Percentiles rank a stretch among this genome's conserved stretches.
Conservation (phyloP, 805 yeast genomes). For the Teunomyces barrocoloradensis region DNA sequence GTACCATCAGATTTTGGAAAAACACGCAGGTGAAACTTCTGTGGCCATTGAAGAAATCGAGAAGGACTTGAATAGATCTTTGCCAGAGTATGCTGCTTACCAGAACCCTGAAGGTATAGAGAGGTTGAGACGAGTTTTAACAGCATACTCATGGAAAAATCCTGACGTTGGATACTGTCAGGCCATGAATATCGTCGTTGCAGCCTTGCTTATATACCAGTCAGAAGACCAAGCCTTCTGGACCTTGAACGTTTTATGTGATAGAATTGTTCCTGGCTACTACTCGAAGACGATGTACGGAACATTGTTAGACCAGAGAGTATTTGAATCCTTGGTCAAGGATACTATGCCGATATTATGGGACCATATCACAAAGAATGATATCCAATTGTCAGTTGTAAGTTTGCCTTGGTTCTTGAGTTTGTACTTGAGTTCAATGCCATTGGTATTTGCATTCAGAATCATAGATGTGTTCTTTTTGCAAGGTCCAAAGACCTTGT, state of each 20-base stretch:
- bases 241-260: constrained; percentile 81
- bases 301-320: constrained; percentile 88
- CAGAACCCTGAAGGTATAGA: constrained; percentile 83
- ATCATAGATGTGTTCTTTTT: constrained; percentile 86
- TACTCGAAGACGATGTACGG: constrained; percentile 98
- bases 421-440: constrained; percentile 88
- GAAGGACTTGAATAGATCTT: constrained; percentile 88
- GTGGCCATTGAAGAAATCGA: constrained; percentile 95
- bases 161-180: constrained; percentile 98
- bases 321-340: constrained; percentile 85
- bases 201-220: constrained; percentile 76
- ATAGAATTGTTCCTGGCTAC: constrained; percentile 87
- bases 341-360: constrained; percentile 86
- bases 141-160: constrained; percentile 95
- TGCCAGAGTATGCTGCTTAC: constrained; percentile 95
- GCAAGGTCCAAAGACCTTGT: constrained; percentile 84
- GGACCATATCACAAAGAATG: constrained; percentile 74
- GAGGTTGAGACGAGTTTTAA: constrained; percentile 79
- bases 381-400: constrained; percentile 89
- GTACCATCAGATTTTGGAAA: constrained; percentile 57
- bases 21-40: constrained; percentile 62
- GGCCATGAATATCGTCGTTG: constrained; percentile 94
- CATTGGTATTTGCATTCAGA: constrained; percentile 87
- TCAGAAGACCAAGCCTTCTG: constrained; percentile 98
- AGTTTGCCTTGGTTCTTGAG: constrained; percentile 97